Base-by-base conservation (phyloP, 2,329 filamentous ascomycete genomes). In the Pestalotiopsis sp. region DNA sequence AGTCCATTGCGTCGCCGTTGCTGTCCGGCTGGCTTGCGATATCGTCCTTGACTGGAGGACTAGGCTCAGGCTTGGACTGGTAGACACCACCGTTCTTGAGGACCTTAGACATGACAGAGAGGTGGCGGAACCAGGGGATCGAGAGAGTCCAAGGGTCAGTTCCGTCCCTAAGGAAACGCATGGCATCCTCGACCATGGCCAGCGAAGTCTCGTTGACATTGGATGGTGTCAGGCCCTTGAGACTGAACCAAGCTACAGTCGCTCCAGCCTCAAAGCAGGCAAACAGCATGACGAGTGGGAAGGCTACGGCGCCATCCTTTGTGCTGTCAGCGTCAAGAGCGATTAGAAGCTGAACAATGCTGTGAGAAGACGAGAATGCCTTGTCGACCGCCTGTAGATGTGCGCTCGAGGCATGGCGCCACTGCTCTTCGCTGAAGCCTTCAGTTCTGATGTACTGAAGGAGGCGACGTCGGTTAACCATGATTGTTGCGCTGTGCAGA, bases 211-310 rank as follows among this genome's bases (percentile, higher is more conserved):
- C 87, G 52, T 85, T 84, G 27, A 86, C 85, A 70, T 86, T 87
- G 14, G 82, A 79, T 0, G 87, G 87, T 0, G 87, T 87, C 7
- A 90, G 77, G 11, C 87, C 87, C 79, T 89, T 90, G 61, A 90
- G 83, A n/a, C 87, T 88, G 38, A 90, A 82, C 77, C 89, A 90
- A 13, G 88, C 88, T 1, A 89, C 85, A 0, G 88, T 90, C 2
- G 87, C 87, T 70, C 87, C 87, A 2, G 87, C 86, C 0, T 87
- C 89, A 71, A 90, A 90, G 65, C 87, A 85, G 0, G 87, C 87
- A 76, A 90, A 90, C 13, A 90, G 81, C 88, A 90, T 90, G 70
- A 89, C 88, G 67, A 90, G 87, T 49, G 88, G 88, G 78, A 89
- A 88, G 77, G 85, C 89, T n/a, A 86, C 81, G n/a, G 85, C 82